Evolutionary conservation across 257 asterid genomes (phyloP).

Genomic region (Solanum chiquidenum): DNA sequence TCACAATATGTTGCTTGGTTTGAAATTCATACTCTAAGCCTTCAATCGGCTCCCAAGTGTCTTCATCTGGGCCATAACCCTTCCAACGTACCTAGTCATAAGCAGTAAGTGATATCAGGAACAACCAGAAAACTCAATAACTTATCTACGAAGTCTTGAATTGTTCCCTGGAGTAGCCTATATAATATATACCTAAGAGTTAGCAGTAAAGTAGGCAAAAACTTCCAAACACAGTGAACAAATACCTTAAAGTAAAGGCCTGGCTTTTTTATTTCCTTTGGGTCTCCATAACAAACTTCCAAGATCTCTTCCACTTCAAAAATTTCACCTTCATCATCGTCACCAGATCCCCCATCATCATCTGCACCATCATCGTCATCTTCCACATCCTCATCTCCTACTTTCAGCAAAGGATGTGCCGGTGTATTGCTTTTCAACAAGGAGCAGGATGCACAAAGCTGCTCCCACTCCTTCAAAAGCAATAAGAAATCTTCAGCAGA

Average conservation of each 20-base stretch:
- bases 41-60: slow-evolving; percentile 82
- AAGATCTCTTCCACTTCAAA: slow-evolving; percentile 53
- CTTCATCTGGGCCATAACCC: slow-evolving; percentile 59
- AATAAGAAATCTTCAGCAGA: slow-evolving; percentile 43
- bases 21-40: slow-evolving; percentile 40
- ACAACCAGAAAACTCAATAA: not conserved
- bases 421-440: slow-evolving; percentile 10
- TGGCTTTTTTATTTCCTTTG: slow-evolving; percentile 5
- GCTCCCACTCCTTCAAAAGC: slow-evolving; percentile 62
- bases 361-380: not conserved
- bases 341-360: slow-evolving; percentile 15
- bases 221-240: not conserved
- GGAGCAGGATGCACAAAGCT: slow-evolving; percentile 36
- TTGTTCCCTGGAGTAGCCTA: not conserved
- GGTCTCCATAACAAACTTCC: slow-evolving; percentile 54
- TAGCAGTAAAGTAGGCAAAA: not conserved
- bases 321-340: slow-evolving; percentile 22
- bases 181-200: not conserved
- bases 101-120: not conserved
- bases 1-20: not conserved
- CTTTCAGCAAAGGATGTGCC: slow-evolving; percentile 4
- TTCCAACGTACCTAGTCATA: slow-evolving; percentile 59
- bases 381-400: not conserved
- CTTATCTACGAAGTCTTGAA: not conserved
- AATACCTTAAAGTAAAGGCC: slow-evolving; percentile 60